Conservation (phyloP, 495 filamentous ascomycete genomes). For the Copromyces sp. region DNA sequence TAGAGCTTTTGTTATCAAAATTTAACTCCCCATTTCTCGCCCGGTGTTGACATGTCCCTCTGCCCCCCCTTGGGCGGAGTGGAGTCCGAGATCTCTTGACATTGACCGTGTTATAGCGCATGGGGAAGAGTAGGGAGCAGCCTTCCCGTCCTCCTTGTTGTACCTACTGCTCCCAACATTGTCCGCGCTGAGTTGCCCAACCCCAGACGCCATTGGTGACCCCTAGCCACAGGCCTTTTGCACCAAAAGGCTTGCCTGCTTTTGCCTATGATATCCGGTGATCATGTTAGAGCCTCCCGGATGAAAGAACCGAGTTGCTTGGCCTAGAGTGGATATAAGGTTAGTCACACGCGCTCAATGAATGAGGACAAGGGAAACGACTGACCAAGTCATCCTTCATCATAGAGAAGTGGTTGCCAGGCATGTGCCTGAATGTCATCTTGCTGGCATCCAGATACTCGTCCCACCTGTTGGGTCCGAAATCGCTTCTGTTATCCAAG, state of each 20-base stretch:
- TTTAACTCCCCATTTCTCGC: too few relatives aligned
- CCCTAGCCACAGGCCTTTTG: background rate
- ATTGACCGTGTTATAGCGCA: background rate
- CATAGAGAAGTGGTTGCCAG: conserved; percentile 64
- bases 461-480: conserved; percentile 73
- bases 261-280: background rate
- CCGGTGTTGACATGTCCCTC: background rate
- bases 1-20: too few relatives aligned
- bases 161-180: background rate
- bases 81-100: background rate
- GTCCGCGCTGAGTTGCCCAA: background rate
- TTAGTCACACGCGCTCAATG: background rate
- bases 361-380: conserved; percentile 2
- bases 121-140: background rate
- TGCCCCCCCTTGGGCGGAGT: background rate
- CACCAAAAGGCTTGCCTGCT: background rate
- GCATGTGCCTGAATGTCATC: conserved; percentile 50
- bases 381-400: conserved; percentile 50
- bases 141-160: background rate
- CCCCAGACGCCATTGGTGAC: background rate
- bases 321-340: conserved; percentile 14
- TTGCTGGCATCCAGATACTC: conserved; percentile 57
- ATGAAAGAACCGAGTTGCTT: conserved; percentile 31
- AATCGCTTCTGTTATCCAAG: conserved; percentile 66
- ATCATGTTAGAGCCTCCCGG: conserved; percentile 20